Evolutionary conservation across 2,329 filamentous ascomycete species (phyloP), one percentile per base, ranked within the genome.

Genomic region (Phialemonium atrogriseum): DNA sequence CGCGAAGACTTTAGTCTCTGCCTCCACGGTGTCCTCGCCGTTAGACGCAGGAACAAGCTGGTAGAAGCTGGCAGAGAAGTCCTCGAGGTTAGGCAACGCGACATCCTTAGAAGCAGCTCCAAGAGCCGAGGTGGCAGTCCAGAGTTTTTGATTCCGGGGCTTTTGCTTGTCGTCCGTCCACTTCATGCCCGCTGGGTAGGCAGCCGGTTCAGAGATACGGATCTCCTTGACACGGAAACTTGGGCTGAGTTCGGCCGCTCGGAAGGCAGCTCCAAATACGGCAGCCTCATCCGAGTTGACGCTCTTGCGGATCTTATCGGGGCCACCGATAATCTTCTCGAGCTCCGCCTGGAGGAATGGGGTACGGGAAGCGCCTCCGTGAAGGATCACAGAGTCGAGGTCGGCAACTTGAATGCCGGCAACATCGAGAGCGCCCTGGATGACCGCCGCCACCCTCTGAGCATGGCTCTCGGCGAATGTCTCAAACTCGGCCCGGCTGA

Each of bases 141-240:
- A 96, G 15, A 98, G 69, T 52, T 83, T 82, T 62, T 94, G 85
- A 46, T 80, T 76, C 49, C 80, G 75, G 31, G 75, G 65, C 62
- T 89, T 84, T 24, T 74, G 71, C 40, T 82, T 77, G 35, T 74
- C 68, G 37, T 64, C 66, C 22, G 65, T 74, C 74, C 85, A 94
- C 55, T 80, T 83, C 47, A 94, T 72, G 35, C 78, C 77, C 17
- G 82, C 72, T 3, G 78, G 66, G 53, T 91, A 95, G 25, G 70
- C 69, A 24, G 84, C 73, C 14, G 73, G 76, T 47, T 98, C 91
- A n/a, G 67, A 71, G 31, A 84, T 76, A 37, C 84, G 73, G 43
- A 98, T 98, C 52, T 96, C 91, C 70, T 96, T 98, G 52, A 98
- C 91, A 39, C 87, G 81, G 77, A 98, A 98, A 54, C 84, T 89